Base-by-base conservation (phyloP, 129 eudicot genomes). In the Artemisia annua region DNA sequence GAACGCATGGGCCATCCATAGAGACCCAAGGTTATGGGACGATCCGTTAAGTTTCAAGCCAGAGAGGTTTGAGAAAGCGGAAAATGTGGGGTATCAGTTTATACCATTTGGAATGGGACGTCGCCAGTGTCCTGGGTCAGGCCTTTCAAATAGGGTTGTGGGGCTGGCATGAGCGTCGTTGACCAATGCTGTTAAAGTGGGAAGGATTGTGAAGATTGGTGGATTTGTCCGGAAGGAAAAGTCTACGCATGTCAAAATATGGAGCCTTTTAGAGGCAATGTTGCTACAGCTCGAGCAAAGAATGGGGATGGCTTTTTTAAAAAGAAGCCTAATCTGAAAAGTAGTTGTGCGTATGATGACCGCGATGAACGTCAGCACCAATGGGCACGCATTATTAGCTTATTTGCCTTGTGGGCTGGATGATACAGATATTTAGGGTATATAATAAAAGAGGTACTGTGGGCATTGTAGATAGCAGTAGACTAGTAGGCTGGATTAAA, bases 191-290 rank as follows among this genome's bases (percentile, higher is more conserved):
- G n/a, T 77, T 77, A 15, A 75, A 77, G 39, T 77, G 81, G 81
- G 60, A 52, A 82, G 80, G 60, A 75, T 68, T 17, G 69, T 58
- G 62, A 70, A 35, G 82, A 67, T 24, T 72, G 9, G 69, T 80
- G 75, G 79, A 72, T 9, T 10, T 71, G 24, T 54, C 71, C 0
- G 69, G 71, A 70, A 72, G 82, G 24, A 61, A 62, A 70, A 76
- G 75, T 44, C 16, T 84, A 50, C 70, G 75, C 2, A 48, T 84
- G 69, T 74, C 82, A 5, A 85, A 85, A 77, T 57, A 44, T 0
- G n/a, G 80, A 75, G 68, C 78, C 87, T n/a, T 2, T 51, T 82
- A 32, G 87, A 79, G 80, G 90, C 84, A 0, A 24, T 71, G 79
- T 82, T n/a, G n/a, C 84, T 12, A 61, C 13, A 61, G 74, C 78